These are phyloP conservation scores for Spiromastix sp. DNA, from an alignment of 2,329 filamentous ascomycete species.

Conservation along the genomic window DNA sequence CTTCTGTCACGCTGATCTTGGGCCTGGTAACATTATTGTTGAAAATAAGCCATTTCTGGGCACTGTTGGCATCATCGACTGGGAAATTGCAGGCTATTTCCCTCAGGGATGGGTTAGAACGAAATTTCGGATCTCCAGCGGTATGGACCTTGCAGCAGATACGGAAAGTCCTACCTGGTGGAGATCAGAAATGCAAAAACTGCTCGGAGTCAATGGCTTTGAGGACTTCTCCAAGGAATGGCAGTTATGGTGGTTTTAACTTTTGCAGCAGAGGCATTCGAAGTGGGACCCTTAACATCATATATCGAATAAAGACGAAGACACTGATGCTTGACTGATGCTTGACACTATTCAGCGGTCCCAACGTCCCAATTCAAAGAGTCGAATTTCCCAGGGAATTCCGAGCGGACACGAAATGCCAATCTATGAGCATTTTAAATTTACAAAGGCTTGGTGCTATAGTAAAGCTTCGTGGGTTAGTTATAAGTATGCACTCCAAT, in stretches of 20 bases:
- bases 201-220: not conserved
- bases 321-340: too few relatives aligned
- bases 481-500: too few relatives aligned
- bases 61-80: slow-evolving; percentile 21
- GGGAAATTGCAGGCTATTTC: slow-evolving; percentile 23
- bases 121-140: slow-evolving; percentile 21
- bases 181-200: not conserved
- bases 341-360: too few relatives aligned
- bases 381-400: too few relatives aligned
- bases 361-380: too few relatives aligned
- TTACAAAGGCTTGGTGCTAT: too few relatives aligned
- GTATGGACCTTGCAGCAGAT: slow-evolving; percentile 17
- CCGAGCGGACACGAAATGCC: too few relatives aligned
- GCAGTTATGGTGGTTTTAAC: not conserved
- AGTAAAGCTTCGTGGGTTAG: too few relatives aligned
- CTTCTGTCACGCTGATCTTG: slow-evolving; percentile 23
- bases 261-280: too few relatives aligned
- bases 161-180: not conserved
- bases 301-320: too few relatives aligned
- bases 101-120: slow-evolving; percentile 23
- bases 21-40: slow-evolving; percentile 21
- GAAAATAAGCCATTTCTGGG: slow-evolving; percentile 11
- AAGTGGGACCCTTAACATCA: too few relatives aligned
- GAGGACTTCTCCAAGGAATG: not conserved
- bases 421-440: too few relatives aligned